These are phyloP conservation scores for Meira miltonrushii DNA, from an alignment of 1,284 basidiomycete species.

Conservation along the genomic window DNA sequence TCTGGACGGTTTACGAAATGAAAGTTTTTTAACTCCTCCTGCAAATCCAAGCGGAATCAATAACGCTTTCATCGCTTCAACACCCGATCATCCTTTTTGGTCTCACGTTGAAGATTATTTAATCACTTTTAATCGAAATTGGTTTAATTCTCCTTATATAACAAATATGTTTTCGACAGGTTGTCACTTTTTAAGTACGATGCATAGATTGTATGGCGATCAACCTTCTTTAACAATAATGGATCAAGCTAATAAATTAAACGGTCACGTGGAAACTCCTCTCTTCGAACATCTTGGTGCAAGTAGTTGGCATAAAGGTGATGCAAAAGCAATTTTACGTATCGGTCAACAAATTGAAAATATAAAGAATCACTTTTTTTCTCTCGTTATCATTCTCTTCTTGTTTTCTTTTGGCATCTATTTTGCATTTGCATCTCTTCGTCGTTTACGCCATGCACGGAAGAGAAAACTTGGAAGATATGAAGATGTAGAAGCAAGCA, in stretches of 20 bases:
- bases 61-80: constrained; percentile 8
- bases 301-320: constrained; percentile 5
- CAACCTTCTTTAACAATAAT: background rate
- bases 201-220: constrained; percentile 1
- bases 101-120: constrained; percentile 1
- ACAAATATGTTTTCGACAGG: constrained; percentile 8
- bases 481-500: no score
- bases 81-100: constrained; percentile 7
- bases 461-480: no score
- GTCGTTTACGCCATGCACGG: no score
- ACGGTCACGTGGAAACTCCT: constrained; percentile 6
- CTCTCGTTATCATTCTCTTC: background rate
- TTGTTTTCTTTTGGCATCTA: background rate
- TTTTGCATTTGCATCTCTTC: no score
- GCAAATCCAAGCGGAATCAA: constrained; percentile 6
- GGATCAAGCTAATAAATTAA: constrained; percentile 2
- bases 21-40: constrained; percentile 1
- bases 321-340: background rate
- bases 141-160: constrained; percentile 5
- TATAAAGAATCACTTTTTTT: background rate
- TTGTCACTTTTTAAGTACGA: constrained; percentile 6
- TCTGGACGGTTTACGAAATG: background rate
- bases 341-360: background rate
- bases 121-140: background rate
- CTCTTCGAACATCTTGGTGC: constrained; percentile 10